phyloP scores from a whole-genome alignment of 345 rosid species.

The Turritis glabra region DNA sequence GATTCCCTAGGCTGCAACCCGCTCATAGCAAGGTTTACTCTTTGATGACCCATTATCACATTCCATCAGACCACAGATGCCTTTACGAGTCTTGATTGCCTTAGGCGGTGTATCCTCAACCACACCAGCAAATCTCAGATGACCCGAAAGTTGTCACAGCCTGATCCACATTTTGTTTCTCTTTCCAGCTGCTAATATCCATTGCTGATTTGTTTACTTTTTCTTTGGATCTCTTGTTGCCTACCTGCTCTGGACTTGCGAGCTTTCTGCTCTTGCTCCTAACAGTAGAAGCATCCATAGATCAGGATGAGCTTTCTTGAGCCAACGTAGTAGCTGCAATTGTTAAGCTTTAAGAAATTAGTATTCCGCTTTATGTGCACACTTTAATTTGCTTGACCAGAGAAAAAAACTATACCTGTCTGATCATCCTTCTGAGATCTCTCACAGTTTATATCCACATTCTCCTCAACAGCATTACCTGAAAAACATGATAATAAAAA shows the following conservation, averaged over 20 bases:
- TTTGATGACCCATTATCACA: constrained; percentile 53
- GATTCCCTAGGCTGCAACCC: constrained; percentile 58
- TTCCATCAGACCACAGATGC: constrained; percentile 40
- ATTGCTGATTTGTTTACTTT: neutral
- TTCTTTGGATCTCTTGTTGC: constrained; percentile 27
- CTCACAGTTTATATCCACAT: constrained; percentile 32
- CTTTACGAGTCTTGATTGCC: constrained; percentile 35
- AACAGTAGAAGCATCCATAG: constrained; percentile 13
- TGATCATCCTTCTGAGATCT: constrained; percentile 30
- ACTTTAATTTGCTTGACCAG: neutral
- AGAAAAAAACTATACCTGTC: constrained; percentile 33
- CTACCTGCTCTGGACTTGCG: constrained; percentile 4
- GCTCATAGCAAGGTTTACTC: constrained; percentile 52
- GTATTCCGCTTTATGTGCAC: neutral
- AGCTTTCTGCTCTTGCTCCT: constrained; percentile 32
- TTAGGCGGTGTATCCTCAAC: constrained; percentile 39
- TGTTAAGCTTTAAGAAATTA: neutral
- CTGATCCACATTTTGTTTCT: constrained; percentile 34
- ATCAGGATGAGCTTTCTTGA: constrained; percentile 3
- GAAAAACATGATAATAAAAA: constrained; percentile 13
- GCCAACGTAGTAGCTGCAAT: constrained; percentile 27
- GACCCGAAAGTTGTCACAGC: constrained; percentile 39
- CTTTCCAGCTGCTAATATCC: constrained; percentile 24
- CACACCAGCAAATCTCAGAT: constrained; percentile 35
- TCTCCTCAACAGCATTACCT: constrained; percentile 44